These are phyloP conservation scores for Arthrobotrys conoides DNA, from an alignment of 2,329 filamentous ascomycete genomes.

Conservation along the genomic window DNA sequence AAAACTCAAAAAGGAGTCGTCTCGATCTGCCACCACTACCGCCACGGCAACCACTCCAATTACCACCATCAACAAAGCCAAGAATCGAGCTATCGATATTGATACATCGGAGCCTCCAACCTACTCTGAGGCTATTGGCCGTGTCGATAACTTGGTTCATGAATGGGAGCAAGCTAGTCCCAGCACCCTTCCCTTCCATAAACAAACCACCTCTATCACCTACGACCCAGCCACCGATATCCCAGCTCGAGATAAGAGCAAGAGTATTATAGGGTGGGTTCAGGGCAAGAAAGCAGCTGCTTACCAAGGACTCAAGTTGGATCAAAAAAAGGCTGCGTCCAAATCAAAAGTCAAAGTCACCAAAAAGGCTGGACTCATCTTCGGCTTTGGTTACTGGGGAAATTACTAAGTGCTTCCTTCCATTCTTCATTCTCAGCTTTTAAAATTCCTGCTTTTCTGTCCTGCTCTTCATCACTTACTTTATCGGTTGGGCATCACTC, in stretches of 20 bases:
- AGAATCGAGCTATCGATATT: not conserved
- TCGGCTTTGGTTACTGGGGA: slow-evolving; percentile 41
- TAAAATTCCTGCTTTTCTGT: not conserved
- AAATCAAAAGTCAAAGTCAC: slow-evolving; percentile 16
- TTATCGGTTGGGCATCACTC: too few species aligned
- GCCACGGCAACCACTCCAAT: not conserved
- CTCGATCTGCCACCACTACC: not conserved
- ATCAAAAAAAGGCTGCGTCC: slow-evolving; percentile 6
- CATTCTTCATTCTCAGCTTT: not conserved
- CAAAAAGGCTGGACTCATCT: slow-evolving; percentile 30
- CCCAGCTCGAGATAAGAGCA: not conserved
- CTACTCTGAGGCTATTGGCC: not conserved
- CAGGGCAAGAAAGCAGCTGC: not conserved
- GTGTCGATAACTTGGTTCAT: not conserved
- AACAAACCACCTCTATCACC: not conserved
- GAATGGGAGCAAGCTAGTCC: not conserved
- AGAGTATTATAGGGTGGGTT: not conserved
- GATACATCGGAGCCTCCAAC: slow-evolving; percentile 1
- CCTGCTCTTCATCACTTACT: not conserved
- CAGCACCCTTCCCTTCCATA: not conserved
- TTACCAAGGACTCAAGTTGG: not conserved
- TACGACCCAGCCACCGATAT: not conserved
- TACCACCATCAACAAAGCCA: not conserved
- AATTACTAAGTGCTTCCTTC: slow-evolving; percentile 19
- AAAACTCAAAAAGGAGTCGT: slow-evolving; percentile 15